phyloP scores from a whole-genome alignment of 306 rosid species.

The Sicyos edulis region DNA sequence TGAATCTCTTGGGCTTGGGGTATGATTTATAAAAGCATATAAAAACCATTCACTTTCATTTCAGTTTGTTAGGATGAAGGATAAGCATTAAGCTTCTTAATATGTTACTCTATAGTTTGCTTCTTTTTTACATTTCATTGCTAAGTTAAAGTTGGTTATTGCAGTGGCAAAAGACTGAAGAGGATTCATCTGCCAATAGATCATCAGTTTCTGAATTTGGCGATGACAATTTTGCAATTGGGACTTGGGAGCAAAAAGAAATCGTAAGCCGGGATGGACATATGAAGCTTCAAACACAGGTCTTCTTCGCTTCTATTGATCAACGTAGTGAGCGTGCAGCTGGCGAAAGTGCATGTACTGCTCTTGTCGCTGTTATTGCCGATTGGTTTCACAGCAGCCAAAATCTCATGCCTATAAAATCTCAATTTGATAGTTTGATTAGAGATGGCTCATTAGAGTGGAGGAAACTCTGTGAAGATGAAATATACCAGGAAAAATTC shows the following conservation, averaged over 20 bases:
- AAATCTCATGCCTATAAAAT: conserved; percentile 82
- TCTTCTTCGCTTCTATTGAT: conserved; percentile 91
- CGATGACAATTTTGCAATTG: conserved; percentile 86
- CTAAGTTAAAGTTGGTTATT: conserved; percentile 24
- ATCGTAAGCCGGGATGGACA: conserved; percentile 83
- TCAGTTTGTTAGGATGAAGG: background rate
- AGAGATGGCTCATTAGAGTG: conserved; percentile 92
- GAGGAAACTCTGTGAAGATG: conserved; percentile 87
- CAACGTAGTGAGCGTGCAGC: conserved; percentile 99
- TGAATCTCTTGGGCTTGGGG: conserved; percentile 65
- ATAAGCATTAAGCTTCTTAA: background rate
- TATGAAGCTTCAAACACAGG: conserved; percentile 83
- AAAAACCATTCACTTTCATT: too few relatives aligned
- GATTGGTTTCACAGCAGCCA: conserved; percentile 86
- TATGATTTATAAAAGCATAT: conserved; percentile 28
- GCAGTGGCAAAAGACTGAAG: conserved; percentile 64
- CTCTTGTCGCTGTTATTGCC: conserved; percentile 91
- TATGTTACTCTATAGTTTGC: background rate
- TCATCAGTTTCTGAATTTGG: conserved; percentile 89
- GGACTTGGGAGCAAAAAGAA: conserved; percentile 90
- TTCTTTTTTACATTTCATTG: conserved; percentile 11
- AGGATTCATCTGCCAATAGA: conserved; percentile 71
- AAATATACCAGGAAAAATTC: conserved; percentile 67
- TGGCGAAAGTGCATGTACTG: conserved; percentile 98
- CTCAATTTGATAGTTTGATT: conserved; percentile 86